Percentiles rank a stretch among this genome's conserved stretches.
Conservation (phyloP, 2,329 filamentous ascomycete genomes). For the Clonostachys chloroleuca region DNA sequence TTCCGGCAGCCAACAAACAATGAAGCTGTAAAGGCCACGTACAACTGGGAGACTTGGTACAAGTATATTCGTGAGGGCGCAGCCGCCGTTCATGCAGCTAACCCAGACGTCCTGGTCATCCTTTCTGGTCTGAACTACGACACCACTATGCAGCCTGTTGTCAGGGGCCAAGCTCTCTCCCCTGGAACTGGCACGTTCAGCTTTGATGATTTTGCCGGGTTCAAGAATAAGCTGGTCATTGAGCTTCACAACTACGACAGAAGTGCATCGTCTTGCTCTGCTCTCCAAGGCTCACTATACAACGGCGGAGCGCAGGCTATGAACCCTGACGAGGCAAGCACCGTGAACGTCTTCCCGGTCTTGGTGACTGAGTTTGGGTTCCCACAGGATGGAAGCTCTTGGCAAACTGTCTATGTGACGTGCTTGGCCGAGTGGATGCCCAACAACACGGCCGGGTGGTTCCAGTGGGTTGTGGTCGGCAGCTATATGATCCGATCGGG, state of each 20-base stretch:
- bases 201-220: conserved; percentile 39
- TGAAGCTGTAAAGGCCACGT: conserved; percentile 24
- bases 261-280: conserved; percentile 38
- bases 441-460: conserved; percentile 45
- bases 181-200: conserved; percentile 39
- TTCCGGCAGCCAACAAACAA: conserved; percentile 36
- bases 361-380: conserved; percentile 53
- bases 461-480: conserved; percentile 53
- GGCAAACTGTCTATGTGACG: conserved; percentile 41
- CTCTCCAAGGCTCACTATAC: conserved; percentile 39
- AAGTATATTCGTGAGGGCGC: conserved; percentile 41
- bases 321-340: conserved; percentile 23
- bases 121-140: conserved; percentile 56
- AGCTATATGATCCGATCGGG: conserved; percentile 54
- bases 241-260: conserved; percentile 60
- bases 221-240: conserved; percentile 50
- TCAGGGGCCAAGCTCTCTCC: conserved; percentile 39
- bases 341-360: conserved; percentile 30
- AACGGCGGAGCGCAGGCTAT: conserved; percentile 49
- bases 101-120: conserved; percentile 50
- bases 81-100: conserved; percentile 42
- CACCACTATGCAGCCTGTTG: conserved; percentile 46
- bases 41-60: conserved; percentile 57
- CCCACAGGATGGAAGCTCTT: conserved; percentile 38
- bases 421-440: conserved; percentile 47